Percentiles rank a stretch among this genome's conserved stretches.
Conservation (phyloP, 169 alveolate species). For the Plasmodium cynomolgi region DNA sequence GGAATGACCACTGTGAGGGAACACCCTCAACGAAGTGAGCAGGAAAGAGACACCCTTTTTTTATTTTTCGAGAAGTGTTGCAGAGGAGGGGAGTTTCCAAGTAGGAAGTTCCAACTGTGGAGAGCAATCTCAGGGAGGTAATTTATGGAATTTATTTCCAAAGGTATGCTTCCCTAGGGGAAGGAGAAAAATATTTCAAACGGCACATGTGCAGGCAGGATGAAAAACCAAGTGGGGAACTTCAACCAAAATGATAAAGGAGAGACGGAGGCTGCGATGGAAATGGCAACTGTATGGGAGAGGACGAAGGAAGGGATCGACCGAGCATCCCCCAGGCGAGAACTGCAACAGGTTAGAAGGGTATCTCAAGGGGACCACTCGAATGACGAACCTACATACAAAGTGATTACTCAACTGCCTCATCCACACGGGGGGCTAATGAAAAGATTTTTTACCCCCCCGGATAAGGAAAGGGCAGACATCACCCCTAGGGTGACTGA, state of each 20-base stretch:
- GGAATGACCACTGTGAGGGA: not conserved
- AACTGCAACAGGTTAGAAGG: not conserved
- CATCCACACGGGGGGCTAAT: not conserved
- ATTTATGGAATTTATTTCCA: not conserved
- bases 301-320: not conserved
- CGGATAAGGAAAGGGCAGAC: not conserved
- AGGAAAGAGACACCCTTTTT: not conserved
- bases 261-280: not conserved
- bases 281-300: not conserved
- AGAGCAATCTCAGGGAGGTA: not conserved
- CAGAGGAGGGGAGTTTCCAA: not conserved
- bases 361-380: not conserved
- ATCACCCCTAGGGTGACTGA: not conserved
- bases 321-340: not conserved
- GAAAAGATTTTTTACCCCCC: not conserved
- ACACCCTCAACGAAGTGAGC: not conserved
- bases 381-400: not conserved
- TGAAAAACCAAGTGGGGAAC: not conserved
- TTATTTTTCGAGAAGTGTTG: not conserved
- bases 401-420: not conserved
- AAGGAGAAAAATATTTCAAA: not conserved
- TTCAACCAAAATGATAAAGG: not conserved
- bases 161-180: not conserved
- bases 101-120: not conserved
- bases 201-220: not conserved